Conservation (phyloP, 1,284 basidiomycete species). For the Cryptococcus sp. region DNA sequence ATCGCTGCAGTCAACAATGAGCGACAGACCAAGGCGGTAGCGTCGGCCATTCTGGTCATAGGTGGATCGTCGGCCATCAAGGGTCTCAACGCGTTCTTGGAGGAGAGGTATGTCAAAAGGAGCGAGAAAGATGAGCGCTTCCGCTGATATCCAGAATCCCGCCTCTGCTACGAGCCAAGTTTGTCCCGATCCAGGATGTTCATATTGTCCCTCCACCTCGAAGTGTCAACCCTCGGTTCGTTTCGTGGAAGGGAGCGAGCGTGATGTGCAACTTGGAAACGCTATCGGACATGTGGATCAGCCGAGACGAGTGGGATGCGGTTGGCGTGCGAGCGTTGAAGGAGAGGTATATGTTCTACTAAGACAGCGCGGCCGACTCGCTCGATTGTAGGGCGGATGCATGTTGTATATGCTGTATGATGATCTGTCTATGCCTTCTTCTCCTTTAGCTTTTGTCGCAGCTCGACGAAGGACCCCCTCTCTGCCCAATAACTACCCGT, state of each 20-base stretch:
- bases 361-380: neutral
- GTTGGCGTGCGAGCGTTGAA: slow-evolving; percentile 50
- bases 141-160: slow-evolving; percentile 23
- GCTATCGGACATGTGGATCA: slow-evolving; percentile 82
- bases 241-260: slow-evolving; percentile 94
- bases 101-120: slow-evolving; percentile 39
- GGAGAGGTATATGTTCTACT: slow-evolving; percentile 46
- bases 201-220: slow-evolving; percentile 87
- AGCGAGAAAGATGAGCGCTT: neutral
- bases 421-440: neutral
- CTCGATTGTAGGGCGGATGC: neutral
- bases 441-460: neutral
- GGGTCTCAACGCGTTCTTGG: slow-evolving; percentile 36
- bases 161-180: slow-evolving; percentile 69
- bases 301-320: slow-evolving; percentile 72
- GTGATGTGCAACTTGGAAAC: slow-evolving; percentile 89
- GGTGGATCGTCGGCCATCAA: slow-evolving; percentile 63
- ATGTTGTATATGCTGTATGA: neutral
- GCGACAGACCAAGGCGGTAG: slow-evolving; percentile 82
- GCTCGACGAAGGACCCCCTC: neutral
- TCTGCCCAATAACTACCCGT: slow-evolving; percentile 1
- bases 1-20: slow-evolving; percentile 77
- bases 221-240: slow-evolving; percentile 80
- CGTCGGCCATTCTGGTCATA: slow-evolving; percentile 81
- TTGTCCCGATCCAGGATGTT: slow-evolving; percentile 79